Base-by-base conservation (phyloP, 2,329 filamentous ascomycete species). In the Chaetoscypha palmicola region DNA sequence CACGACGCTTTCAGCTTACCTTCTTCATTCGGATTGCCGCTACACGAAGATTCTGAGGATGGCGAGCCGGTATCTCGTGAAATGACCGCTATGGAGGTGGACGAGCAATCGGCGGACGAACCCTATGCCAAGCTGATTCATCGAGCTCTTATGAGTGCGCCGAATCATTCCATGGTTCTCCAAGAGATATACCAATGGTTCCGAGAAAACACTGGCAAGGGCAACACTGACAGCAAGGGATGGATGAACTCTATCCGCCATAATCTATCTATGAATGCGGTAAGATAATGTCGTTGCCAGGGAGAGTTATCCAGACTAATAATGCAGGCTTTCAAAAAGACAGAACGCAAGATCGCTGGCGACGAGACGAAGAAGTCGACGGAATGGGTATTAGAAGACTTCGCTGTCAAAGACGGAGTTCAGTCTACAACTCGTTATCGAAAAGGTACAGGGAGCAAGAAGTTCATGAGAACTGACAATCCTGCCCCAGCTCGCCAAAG, bases 191-290 rank as follows among this genome's bases (percentile, higher is more conserved):
- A 97, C 64, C 73, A 83, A 45, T 97, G 91, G 89, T 94, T 97
- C 58, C 71, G 77, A 32, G 73, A 81, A 21, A 82, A 95, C 58
- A 95, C 89, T 2, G 75, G 77, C 53, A 95, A 92, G 64, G 79
- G 77, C 3, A 73, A 74, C 35, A 61, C 65, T 14, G 72, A 71
- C 5, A 68, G 65, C 10, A 83, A 81, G 55, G 91, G 90, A 8
- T 97, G 91, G 91, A 85, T 91, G 66, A 97, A 96, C 64, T 94
- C 87, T 62, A 94, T 97, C 52, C 79, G 91, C 2, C 91, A 97
- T 64, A 97, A 97, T 56, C 70, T 97, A 5, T 95, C 88, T 37
- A 96, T 97, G 90, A 97, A 97, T 57, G 74, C 76, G 48, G 91
- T 96, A 77, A 66, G 79, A 71, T 37, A 26, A 11, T n/a, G 24